phyloP scores from a whole-genome alignment of 1,284 basidiomycete species.

The Amylostereum areolatum region DNA sequence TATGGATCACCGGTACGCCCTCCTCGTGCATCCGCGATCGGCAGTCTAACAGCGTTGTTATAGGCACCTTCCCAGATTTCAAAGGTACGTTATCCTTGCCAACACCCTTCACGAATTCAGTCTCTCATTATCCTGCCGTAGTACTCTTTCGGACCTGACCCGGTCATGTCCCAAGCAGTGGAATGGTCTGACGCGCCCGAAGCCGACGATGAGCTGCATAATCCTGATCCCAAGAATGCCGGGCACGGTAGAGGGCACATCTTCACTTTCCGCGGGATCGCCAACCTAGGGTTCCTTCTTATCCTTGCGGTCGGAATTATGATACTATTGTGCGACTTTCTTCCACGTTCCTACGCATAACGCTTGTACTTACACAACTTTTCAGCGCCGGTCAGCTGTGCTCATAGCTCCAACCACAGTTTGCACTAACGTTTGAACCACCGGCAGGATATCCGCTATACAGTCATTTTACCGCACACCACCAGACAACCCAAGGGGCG shows the following conservation, averaged over 20 bases:
- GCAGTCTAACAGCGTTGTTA: too few species aligned
- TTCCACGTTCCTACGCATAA: neutral
- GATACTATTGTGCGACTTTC: conserved; percentile 26
- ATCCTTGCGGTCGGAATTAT: conserved; percentile 27
- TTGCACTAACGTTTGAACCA: conserved; percentile 5
- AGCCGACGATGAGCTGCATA: conserved; percentile 28
- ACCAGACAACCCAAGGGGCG: conserved; percentile 24
- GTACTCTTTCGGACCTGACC: conserved; percentile 10
- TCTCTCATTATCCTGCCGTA: neutral
- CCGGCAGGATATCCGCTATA: conserved; percentile 50
- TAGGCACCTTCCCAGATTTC: too few species aligned
- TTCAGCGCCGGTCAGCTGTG: neutral
- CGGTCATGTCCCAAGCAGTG: too few species aligned
- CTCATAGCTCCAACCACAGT: too few species aligned
- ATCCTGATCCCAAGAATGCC: conserved; percentile 20
- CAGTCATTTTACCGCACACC: conserved; percentile 28
- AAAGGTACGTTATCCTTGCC: too few species aligned
- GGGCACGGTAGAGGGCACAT: conserved; percentile 20
- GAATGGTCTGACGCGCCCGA: conserved; percentile 21
- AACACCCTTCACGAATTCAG: too few species aligned
- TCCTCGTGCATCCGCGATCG: too few species aligned
- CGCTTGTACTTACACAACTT: neutral
- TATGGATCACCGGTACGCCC: too few species aligned
- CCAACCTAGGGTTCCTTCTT: conserved; percentile 27
- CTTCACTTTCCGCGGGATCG: conserved; percentile 24